Evolutionary conservation across 1,139 yeast species (phyloP).

Genomic region (Candida tunisiensis): DNA sequence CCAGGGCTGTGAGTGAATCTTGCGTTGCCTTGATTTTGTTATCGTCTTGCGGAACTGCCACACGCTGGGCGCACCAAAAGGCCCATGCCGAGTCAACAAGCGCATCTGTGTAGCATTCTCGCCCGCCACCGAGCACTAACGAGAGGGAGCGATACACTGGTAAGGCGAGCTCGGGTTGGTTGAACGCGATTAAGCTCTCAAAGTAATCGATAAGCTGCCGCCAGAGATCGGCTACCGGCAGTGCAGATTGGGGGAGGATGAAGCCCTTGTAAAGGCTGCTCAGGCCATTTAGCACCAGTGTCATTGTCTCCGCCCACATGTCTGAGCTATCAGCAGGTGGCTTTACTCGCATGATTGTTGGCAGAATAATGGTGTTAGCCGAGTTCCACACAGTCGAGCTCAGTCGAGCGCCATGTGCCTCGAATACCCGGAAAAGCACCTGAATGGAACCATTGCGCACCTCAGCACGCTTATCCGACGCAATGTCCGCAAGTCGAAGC

Average conservation of each 20-base stretch:
- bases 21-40: slow-evolving; percentile 10
- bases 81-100: slow-evolving; percentile 18
- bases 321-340: slow-evolving; percentile 11
- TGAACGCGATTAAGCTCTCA: slow-evolving; percentile 21
- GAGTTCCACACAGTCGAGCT: slow-evolving; percentile 23
- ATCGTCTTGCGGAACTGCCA: slow-evolving; percentile 15
- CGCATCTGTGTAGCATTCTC: slow-evolving; percentile 9
- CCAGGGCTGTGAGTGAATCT: slow-evolving; percentile 14
- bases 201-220: slow-evolving; percentile 32
- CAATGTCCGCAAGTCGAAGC: slow-evolving; percentile 40
- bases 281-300: slow-evolving; percentile 41
- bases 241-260: slow-evolving; percentile 17
- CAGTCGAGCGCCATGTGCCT: slow-evolving; percentile 49
- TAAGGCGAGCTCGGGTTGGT: slow-evolving; percentile 31
- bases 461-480: slow-evolving; percentile 51
- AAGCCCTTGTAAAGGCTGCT: slow-evolving; percentile 33
- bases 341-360: slow-evolving; percentile 15
- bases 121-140: too few species aligned
- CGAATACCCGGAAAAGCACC: slow-evolving; percentile 71
- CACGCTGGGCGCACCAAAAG: slow-evolving; percentile 43
- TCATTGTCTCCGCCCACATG: slow-evolving; percentile 41
- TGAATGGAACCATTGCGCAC: slow-evolving; percentile 83
- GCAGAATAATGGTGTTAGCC: slow-evolving; percentile 19
- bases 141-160: slow-evolving; percentile 36
- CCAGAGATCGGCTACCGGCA: slow-evolving; percentile 28